Conservation (phyloP, 768 basidiomycete genomes). For the Pisolithus microcarpus region DNA sequence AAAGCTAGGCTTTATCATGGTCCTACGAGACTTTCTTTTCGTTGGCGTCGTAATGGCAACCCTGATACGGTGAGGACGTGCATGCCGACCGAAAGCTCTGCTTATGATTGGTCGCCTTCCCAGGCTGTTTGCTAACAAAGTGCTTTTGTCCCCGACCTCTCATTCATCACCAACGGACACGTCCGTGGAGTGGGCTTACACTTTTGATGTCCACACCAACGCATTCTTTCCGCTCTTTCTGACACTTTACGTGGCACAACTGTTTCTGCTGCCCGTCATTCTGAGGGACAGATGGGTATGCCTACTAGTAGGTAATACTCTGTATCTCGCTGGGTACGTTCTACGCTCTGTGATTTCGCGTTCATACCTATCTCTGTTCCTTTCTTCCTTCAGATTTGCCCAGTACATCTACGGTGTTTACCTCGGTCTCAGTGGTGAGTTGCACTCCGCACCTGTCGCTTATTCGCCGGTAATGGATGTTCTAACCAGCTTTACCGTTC, state of each 20-base stretch:
- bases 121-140: conserved; percentile 66
- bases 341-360: background rate
- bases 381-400: conserved; percentile 47
- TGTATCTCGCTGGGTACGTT: conserved; percentile 60
- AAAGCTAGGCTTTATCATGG: conserved; percentile 69
- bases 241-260: conserved; percentile 81
- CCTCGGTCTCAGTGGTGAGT: conserved; percentile 71
- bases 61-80: conserved; percentile 54
- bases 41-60: conserved; percentile 71
- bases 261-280: conserved; percentile 79
- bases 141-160: conserved; percentile 64
- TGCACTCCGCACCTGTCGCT: background rate
- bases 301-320: conserved; percentile 84
- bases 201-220: conserved; percentile 95
- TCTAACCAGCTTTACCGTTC: conserved; percentile 77
- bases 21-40: conserved; percentile 82
- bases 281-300: conserved; percentile 90
- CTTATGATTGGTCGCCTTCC: conserved; percentile 9
- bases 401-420: conserved; percentile 93
- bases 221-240: conserved; percentile 94
- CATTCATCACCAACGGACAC: conserved; percentile 67
- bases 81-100: conserved; percentile 2
- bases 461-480: conserved; percentile 4
- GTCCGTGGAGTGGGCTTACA: conserved; percentile 86
- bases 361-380: background rate